Evolutionary conservation across 2,329 filamentous ascomycete genomes (phyloP), one percentile per base, ranked within the genome.

Genomic region (Whalleya microplaca): DNA sequence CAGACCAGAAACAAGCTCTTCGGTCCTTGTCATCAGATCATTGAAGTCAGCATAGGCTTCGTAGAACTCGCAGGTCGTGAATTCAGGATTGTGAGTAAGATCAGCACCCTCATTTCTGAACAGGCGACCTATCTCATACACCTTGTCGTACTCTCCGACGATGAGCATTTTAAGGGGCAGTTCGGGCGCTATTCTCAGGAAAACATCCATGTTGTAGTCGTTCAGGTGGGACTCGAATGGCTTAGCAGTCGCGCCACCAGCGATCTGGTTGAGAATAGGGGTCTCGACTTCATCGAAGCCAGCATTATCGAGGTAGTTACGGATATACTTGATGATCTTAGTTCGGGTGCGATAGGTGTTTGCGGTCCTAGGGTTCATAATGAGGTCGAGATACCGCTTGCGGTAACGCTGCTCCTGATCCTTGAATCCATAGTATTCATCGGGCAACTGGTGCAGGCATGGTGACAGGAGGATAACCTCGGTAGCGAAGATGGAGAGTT

Each of bases 61-160:
- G 78, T 99, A 99, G 78, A 98, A 98, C 76, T 99, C 95, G 74
- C 92, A 91, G 21, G 92, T 96, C 43, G 95, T 99, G 80, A 99
- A 99, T 74, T 99, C 95, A 41, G 91, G 95, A 80, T 98, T 99
- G 82, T 99, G 95, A 7, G 95, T 99, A 48, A 95, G 80, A 73
- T 96, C 92, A 63, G 92, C 89, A 57, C 90, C 90, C 75, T 96
- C 93, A 71, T 99, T 99, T 69, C 95, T 83, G 85, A 99, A 99
- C 73, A 96, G 92, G 64, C 92, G 89, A 63, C 95, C 95, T 61
- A 99, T 86, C 74, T 99, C 95, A 76, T 96, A 99, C 14, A 99
- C 95, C 68, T 91, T 87, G 79, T 96, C 91, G 42, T 98, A 83
- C 57, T 94, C 95, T 70, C 96, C 96, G 29, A 99, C 94, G 48